phyloP scores from a whole-genome alignment of 1,139 yeast genomes.

The Kodamaea plutei region DNA sequence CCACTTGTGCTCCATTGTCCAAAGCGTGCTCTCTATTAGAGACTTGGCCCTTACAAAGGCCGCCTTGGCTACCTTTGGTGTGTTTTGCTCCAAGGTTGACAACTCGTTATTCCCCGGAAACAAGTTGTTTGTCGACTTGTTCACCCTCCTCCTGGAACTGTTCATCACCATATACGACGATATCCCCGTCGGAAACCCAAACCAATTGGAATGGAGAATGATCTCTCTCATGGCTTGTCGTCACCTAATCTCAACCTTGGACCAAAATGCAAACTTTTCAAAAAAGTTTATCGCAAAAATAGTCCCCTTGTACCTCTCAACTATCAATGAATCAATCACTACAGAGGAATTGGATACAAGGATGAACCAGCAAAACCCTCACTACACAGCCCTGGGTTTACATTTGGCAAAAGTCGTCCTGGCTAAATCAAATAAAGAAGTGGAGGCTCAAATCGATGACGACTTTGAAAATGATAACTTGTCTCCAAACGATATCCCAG shows the following conservation, averaged over 20 bases:
- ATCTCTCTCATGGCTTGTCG: constrained; percentile 44
- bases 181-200: constrained; percentile 26
- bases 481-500: constrained; percentile 25
- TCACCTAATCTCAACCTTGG: constrained; percentile 41
- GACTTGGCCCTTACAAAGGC: constrained; percentile 58
- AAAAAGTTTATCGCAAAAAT: constrained; percentile 34
- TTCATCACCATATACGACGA: constrained; percentile 27
- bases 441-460: constrained; percentile 20
- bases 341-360: constrained; percentile 17
- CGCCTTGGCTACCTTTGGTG: constrained; percentile 47
- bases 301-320: constrained; percentile 39
- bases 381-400: no score
- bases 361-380: constrained; percentile 9
- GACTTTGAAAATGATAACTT: constrained; percentile 31
- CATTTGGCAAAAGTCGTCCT: constrained; percentile 24
- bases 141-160: constrained; percentile 38
- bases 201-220: constrained; percentile 46
- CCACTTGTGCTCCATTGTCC: constrained; percentile 49
- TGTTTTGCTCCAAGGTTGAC: constrained; percentile 64
- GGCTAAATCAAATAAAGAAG: constrained; percentile 19
- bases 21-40: constrained; percentile 38
- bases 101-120: constrained; percentile 73
- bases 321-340: constrained; percentile 20
- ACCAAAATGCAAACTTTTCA: constrained; percentile 36
- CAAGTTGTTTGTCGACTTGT: constrained; percentile 49